A percentile compares a stretch with the other conserved stretches of the same genome.
Evolutionary conservation across 2,329 filamentous ascomycete species (phyloP).

Genomic region (Waltergamsia citrina): DNA sequence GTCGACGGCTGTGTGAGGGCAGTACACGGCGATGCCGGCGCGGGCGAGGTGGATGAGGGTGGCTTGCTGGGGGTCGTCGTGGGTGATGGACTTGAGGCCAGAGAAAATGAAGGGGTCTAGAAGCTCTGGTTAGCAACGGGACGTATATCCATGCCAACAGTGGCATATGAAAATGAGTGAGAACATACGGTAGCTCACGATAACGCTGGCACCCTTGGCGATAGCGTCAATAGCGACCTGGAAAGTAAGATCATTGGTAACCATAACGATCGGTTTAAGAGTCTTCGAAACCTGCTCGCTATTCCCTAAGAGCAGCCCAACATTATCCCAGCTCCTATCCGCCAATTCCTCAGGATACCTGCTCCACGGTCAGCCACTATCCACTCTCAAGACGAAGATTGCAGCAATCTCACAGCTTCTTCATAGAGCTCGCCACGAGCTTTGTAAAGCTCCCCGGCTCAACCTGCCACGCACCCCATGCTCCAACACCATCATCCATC

Average conservation of each 20-base stretch:
- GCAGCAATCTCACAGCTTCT: conserved; percentile 54
- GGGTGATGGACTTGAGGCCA: conserved; percentile 79
- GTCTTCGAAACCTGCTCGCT: conserved; percentile 19
- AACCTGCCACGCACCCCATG: conserved; percentile 30
- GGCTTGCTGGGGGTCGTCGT: conserved; percentile 76
- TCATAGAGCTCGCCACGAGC: conserved; percentile 70
- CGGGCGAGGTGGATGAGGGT: conserved; percentile 74
- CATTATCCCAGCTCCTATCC: conserved; percentile 91
- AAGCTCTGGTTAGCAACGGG: not conserved
- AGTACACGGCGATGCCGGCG: conserved; percentile 89
- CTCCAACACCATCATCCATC: conserved; percentile 16
- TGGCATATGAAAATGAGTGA: not conserved
- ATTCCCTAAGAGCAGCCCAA: conserved; percentile 62
- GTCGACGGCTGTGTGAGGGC: conserved; percentile 90
- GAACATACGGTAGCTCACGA: conserved; percentile 74
- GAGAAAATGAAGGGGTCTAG: conserved; percentile 94
- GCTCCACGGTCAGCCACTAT: not conserved
- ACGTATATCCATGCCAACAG: not conserved
- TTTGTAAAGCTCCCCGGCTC: conserved; percentile 32
- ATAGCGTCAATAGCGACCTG: conserved; percentile 89
- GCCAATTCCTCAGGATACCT: conserved; percentile 87
- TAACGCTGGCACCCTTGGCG: conserved; percentile 60
- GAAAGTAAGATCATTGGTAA: conserved; percentile 83
- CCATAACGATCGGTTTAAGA: conserved; percentile 31
- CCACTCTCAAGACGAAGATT: not conserved